Base-by-base conservation (phyloP, 148 eudicot species). In the Silene latifolia region DNA sequence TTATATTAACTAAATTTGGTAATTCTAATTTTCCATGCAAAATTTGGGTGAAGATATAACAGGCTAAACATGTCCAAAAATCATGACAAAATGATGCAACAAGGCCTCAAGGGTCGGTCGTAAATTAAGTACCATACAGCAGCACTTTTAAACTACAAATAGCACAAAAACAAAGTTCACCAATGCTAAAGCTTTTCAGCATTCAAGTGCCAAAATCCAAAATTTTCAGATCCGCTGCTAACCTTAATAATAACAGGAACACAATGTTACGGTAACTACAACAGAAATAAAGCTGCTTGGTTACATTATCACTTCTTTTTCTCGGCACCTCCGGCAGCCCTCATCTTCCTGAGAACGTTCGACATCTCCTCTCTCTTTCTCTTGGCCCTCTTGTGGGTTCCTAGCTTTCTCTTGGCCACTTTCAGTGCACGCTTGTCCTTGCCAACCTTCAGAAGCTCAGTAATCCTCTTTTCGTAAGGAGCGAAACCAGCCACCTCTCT, bases 341-440 rank as follows among this genome's bases (percentile, higher is more conserved):
- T 86, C 84, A 79, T 83, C 79, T 86, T 83, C 76, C 88, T 83
- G 76, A 86, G 88, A 60, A 86, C 88, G 4, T 71, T 83, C 20
- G 88, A 83, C 86, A 86, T 83, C 83, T 86, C 88, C 79, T 83
- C 86, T 78, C 88, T 76, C 88, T 86, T 86, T 80, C 60, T 74
- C 84, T 86, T 86, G 23, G 86, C 88, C 77, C 84, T 86, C 86
- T 86, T 86, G 84, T 86, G 88, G 3, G 88, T 86, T 71, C 88
- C 88, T 13, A 86, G 83, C 88, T 86, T 86, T 63, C 86, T 78
- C 82, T 86, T 83, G 15, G 88, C 88, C 63, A 86, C 79, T 76
- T 86, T 86, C 68, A 86, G 63, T 0, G 88, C 88, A 51, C 86
- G 85, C 77, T 86, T 83, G 79, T 86, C 88, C 74, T 86, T 86